phyloP scores from a whole-genome alignment of 805 yeast genomes.

The Hanseniaspora osmophila region DNA sequence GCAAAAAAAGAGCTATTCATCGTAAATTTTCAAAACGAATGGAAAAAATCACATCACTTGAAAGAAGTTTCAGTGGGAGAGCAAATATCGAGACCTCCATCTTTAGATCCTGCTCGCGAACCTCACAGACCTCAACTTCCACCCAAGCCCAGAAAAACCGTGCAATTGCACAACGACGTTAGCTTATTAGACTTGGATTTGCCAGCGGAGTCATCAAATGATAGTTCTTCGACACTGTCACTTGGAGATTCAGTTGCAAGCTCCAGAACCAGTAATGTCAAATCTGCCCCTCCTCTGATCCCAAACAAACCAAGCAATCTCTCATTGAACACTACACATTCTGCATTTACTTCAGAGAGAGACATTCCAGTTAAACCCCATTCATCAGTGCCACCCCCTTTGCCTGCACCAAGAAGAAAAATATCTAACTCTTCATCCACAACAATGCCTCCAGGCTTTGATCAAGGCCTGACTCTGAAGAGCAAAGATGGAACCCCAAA shows the following conservation, averaged over 20 bases:
- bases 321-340: background rate
- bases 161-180: constrained; percentile 1
- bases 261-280: background rate
- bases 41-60: constrained; percentile 27
- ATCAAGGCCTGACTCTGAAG: constrained; percentile 4
- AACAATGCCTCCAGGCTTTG: constrained; percentile 5
- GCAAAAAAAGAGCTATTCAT: constrained; percentile 39
- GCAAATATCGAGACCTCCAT: constrained; percentile 7
- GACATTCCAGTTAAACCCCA: background rate
- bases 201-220: background rate
- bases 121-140: background rate
- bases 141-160: constrained; percentile 4
- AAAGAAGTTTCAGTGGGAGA: constrained; percentile 7
- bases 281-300: constrained; percentile 7
- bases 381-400: constrained; percentile 9
- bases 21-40: constrained; percentile 44
- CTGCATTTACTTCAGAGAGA: background rate
- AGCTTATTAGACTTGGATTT: constrained; percentile 8
- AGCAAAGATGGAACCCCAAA: constrained; percentile 2
- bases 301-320: constrained; percentile 4
- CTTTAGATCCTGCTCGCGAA: constrained; percentile 3
- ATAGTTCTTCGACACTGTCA: background rate
- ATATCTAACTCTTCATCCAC: background rate
- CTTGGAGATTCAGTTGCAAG: background rate
- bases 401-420: constrained; percentile 6